Evolutionary conservation across 331 rosid genomes (phyloP).

Genomic region (Rhamnella rubrinervis): DNA sequence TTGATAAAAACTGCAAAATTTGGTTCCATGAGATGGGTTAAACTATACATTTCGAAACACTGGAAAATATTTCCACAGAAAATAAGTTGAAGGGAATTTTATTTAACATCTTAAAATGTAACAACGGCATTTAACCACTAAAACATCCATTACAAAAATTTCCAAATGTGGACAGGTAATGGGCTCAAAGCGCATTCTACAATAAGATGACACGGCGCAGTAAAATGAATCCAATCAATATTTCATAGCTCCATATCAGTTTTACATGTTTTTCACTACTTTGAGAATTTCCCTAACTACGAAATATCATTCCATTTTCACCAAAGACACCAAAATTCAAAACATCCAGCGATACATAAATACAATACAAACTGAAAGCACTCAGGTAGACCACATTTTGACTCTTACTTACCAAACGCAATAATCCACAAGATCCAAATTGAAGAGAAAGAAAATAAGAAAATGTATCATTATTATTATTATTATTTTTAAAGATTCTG

Average conservation of each 20-base stretch:
- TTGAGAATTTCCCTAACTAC: neutral
- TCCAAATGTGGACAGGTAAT: neutral
- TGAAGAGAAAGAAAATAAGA: too few species aligned
- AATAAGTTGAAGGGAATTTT: too few species aligned
- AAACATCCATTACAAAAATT: neutral
- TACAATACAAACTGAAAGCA: neutral
- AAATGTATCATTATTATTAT: too few species aligned
- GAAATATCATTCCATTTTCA: neutral
- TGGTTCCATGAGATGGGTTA: too few species aligned
- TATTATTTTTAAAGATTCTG: too few species aligned
- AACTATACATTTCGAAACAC: too few species aligned
- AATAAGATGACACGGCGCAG: neutral
- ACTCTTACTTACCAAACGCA: neutral
- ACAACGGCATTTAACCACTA: too few species aligned
- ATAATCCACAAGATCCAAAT: too few species aligned
- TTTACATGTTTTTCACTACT: neutral
- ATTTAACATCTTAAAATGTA: too few species aligned
- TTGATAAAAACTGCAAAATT: too few species aligned
- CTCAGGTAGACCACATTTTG: neutral
- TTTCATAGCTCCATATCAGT: neutral
- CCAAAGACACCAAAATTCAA: neutral
- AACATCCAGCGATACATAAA: neutral
- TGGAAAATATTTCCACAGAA: too few species aligned
- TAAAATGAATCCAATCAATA: neutral
- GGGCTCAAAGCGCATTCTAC: neutral